These are phyloP conservation scores for Penicillium paxilli DNA, from an alignment of 495 filamentous ascomycete species.

Conservation along the genomic window DNA sequence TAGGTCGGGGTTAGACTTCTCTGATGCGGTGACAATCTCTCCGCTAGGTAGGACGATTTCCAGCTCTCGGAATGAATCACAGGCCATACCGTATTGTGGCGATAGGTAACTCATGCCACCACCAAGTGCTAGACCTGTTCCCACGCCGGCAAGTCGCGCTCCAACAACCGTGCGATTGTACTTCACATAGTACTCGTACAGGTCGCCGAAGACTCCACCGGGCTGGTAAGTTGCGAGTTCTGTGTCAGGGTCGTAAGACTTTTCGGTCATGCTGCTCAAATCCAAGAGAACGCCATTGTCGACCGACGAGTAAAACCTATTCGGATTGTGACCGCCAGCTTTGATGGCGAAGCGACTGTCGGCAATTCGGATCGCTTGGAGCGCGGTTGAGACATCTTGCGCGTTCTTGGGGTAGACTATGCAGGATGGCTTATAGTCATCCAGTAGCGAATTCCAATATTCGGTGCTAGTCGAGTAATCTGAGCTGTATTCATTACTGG, in stretches of 20 bases:
- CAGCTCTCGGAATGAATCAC: constrained; percentile 32
- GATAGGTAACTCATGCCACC: constrained; percentile 38
- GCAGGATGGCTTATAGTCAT: constrained; percentile 32
- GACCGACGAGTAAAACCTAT: constrained; percentile 39
- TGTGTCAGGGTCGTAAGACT: constrained; percentile 29
- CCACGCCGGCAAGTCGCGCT: constrained; percentile 31
- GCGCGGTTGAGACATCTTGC: constrained; percentile 24
- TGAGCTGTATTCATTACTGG: constrained; percentile 11
- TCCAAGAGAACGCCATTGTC: constrained; percentile 47
- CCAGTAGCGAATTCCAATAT: constrained; percentile 48
- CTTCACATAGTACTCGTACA: constrained; percentile 30
- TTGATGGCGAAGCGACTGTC: constrained; percentile 46
- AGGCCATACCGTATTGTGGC: constrained; percentile 37
- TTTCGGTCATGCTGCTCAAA: constrained; percentile 27
- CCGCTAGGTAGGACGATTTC: constrained; percentile 55
- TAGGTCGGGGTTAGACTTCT: constrained; percentile 52
- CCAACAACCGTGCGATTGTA: constrained; percentile 35
- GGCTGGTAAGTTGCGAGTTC: constrained; percentile 34
- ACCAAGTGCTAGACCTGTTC: constrained; percentile 33
- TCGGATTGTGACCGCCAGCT: constrained; percentile 46
- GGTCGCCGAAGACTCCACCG: constrained; percentile 30
- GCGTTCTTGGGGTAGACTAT: constrained; percentile 29
- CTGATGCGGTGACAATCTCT: constrained; percentile 44
- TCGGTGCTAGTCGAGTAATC: constrained; percentile 24
- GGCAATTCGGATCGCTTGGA: constrained; percentile 25